Conservation (phyloP, 257 asterid species). For the Handroanthus guayacan region DNA sequence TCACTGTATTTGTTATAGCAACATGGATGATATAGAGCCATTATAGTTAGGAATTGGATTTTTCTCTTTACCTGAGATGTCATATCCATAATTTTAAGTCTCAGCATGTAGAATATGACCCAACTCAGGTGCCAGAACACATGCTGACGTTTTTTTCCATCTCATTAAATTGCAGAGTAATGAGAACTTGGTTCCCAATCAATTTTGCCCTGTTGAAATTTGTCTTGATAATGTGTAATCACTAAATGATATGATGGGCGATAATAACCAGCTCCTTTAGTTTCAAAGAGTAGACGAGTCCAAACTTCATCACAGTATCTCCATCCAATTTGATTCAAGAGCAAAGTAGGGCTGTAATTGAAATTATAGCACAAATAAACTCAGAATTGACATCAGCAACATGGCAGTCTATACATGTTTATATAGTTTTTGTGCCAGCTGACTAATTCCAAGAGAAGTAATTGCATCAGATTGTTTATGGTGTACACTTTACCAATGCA, state of each 20-base stretch:
- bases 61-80: constrained; percentile 7
- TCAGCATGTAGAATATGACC: background rate
- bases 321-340: background rate
- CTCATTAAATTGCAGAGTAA: background rate
- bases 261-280: background rate
- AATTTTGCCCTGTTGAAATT: background rate
- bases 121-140: background rate
- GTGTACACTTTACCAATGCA: no score
- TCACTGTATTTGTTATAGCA: background rate
- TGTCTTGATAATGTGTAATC: background rate
- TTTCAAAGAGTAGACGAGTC: background rate
- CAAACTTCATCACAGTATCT: no score
- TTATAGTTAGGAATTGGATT: background rate
- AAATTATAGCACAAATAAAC: background rate
- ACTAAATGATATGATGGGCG: background rate
- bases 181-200: background rate
- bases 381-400: background rate
- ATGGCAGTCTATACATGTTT: background rate
- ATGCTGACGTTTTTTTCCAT: background rate
- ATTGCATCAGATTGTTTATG: no score
- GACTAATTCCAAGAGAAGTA: background rate
- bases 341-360: background rate
- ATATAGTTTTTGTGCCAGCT: background rate
- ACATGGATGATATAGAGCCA: background rate
- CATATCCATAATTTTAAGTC: background rate